These are phyloP conservation scores for Leishmania martiniquensis DNA, from an alignment of 208 protist genomes.

Conservation along the genomic window DNA sequence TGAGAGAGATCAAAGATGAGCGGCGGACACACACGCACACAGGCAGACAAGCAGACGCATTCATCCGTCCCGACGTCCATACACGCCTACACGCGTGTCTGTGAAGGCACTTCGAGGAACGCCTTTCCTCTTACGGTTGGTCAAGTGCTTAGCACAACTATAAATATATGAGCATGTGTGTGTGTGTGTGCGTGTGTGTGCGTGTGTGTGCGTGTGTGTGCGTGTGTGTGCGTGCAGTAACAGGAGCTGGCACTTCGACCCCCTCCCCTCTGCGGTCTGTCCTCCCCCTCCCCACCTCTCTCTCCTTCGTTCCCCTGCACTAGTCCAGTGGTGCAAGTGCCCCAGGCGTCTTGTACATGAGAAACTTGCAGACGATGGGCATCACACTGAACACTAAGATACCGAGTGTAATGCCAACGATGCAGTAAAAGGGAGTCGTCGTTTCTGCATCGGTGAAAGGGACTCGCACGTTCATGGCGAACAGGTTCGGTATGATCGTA, in stretches of 20 bases:
- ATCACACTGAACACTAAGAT: conserved; percentile 49
- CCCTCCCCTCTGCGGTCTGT: neutral
- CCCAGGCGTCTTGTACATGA: conserved; percentile 59
- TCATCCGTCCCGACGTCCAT: too few species aligned
- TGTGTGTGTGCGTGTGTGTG: neutral
- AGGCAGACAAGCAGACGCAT: neutral
- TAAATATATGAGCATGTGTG: neutral
- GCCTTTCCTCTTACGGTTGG: too few species aligned
- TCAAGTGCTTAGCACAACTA: too few species aligned
- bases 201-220: neutral
- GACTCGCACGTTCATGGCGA: conserved; percentile 74
- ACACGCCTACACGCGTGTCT: too few species aligned
- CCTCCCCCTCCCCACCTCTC: neutral
- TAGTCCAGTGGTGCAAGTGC: conserved; percentile 59
- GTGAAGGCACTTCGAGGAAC: too few species aligned
- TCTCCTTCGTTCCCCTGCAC: neutral
- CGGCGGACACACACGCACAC: neutral
- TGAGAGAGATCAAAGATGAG: too few species aligned
- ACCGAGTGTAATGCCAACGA: conserved; percentile 47
- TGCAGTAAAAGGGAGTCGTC: conserved; percentile 47
- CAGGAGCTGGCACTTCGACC: neutral
- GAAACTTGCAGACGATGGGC: conserved; percentile 48
- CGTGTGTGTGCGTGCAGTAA: too few species aligned
- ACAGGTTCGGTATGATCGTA: conserved; percentile 69
- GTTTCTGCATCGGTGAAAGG: conserved; percentile 53